Evolutionary conservation across 306 rosid species (phyloP).

Genomic region (Inga oerstediana): DNA sequence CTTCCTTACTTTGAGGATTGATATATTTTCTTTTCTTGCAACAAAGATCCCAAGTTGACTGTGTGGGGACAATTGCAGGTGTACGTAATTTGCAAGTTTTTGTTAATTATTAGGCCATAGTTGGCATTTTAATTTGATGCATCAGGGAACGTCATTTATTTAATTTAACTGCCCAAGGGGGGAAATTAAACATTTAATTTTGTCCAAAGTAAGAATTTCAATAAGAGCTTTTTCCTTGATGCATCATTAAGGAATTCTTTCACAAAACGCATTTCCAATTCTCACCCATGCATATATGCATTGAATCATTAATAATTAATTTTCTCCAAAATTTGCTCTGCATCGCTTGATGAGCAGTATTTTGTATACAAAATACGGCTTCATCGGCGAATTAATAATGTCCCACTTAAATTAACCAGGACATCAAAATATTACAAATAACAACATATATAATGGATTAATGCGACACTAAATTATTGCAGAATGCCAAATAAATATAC

Average conservation of each 20-base stretch:
- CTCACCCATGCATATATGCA: background rate
- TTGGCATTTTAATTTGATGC: too few relatives aligned
- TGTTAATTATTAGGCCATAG: background rate
- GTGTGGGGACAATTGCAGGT: background rate
- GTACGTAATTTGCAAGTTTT: background rate
- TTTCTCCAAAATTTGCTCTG: background rate
- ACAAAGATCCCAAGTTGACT: background rate
- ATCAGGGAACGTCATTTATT: too few relatives aligned
- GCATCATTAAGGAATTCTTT: background rate
- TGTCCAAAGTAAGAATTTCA: background rate
- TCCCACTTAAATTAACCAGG: too few relatives aligned
- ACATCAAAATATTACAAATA: too few relatives aligned
- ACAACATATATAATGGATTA: too few relatives aligned
- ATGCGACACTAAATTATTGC: too few relatives aligned
- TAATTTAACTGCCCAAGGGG: background rate
- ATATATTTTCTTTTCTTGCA: background rate
- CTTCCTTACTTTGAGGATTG: background rate
- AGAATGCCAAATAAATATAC: too few relatives aligned
- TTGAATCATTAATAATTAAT: too few relatives aligned
- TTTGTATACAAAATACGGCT: too few relatives aligned
- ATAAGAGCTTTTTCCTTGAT: background rate
- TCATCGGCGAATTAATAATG: too few relatives aligned
- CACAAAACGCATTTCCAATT: background rate
- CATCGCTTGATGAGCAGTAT: too few relatives aligned
- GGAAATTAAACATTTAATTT: background rate